phyloP scores from a whole-genome alignment of 2,329 filamentous ascomycete species.

The Ceratocystiopsis sp. region DNA sequence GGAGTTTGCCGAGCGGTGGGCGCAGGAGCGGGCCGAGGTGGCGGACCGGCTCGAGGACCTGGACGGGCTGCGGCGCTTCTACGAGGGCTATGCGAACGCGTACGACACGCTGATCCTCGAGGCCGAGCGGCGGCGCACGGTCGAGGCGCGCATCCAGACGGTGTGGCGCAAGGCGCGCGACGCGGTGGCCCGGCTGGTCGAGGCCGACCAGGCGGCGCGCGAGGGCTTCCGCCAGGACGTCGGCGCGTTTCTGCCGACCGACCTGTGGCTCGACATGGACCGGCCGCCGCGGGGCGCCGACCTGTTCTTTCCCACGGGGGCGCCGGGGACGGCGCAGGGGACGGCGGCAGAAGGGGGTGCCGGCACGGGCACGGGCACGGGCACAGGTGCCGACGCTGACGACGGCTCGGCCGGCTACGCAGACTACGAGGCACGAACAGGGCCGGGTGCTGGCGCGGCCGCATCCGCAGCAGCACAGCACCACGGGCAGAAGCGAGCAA shows the following conservation, averaged over 20 bases:
- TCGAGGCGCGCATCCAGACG: conserved; percentile 56
- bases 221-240: conserved; percentile 68
- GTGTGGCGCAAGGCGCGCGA: conserved; percentile 65
- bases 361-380: no score
- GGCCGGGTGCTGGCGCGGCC: no score
- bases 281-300: conserved; percentile 37
- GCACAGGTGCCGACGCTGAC: no score
- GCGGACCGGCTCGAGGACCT: conserved; percentile 56
- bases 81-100: conserved; percentile 68
- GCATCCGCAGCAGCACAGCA: no score
- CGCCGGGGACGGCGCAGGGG: no score
- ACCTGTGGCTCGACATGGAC: conserved; percentile 69
- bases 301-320: conserved; percentile 13
- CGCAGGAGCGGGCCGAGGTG: conserved; percentile 55
- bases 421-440: no score
- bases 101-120: conserved; percentile 79
- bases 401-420: no score
- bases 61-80: conserved; percentile 61
- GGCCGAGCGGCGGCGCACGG: conserved; percentile 53
- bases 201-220: conserved; percentile 54
- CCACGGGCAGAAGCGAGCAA: background rate
- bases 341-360: background rate
- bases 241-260: conserved; percentile 71
- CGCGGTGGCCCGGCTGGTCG: conserved; percentile 57
- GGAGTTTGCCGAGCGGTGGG: conserved; percentile 52